Percentiles rank a stretch among this genome's conserved stretches.
Evolutionary conservation across 164 flowering plant genomes (phyloP).

Genomic region (Tetracentron sinense): DNA sequence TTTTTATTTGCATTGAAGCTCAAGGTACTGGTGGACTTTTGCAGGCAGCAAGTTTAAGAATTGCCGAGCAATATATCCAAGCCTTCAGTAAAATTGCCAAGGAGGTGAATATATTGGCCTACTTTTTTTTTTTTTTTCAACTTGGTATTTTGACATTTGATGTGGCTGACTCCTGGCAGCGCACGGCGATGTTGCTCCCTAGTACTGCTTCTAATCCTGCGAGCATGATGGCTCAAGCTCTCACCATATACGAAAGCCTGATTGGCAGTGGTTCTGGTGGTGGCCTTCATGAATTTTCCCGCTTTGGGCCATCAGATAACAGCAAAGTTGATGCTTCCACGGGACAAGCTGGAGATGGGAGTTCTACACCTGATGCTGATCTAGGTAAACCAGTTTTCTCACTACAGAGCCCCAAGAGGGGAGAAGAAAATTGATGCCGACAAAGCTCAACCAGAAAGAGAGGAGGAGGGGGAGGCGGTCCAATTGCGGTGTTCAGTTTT

Average conservation of each 20-base stretch:
- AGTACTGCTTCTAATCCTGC: slow-evolving; percentile 48
- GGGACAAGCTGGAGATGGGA: slow-evolving; percentile 14
- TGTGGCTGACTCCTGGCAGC: slow-evolving; percentile 40
- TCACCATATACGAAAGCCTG: slow-evolving; percentile 58
- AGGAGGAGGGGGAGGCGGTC: no score
- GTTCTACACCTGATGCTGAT: neutral
- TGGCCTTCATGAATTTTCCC: slow-evolving; percentile 5
- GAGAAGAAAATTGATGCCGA: neutral
- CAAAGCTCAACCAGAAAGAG: neutral
- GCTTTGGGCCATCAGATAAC: neutral
- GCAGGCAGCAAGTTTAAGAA: slow-evolving; percentile 86
- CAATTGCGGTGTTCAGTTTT: no score
- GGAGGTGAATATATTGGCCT: slow-evolving; percentile 42
- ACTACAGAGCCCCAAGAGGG: slow-evolving; percentile 36
- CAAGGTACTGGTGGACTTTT: slow-evolving; percentile 13
- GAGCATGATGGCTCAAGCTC: slow-evolving; percentile 62
- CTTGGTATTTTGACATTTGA: no score
- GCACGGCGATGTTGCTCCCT: slow-evolving; percentile 83
- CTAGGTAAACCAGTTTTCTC: slow-evolving; percentile 34
- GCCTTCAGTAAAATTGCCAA: slow-evolving; percentile 84
- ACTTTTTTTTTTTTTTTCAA: no score
- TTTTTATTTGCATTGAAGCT: slow-evolving; percentile 2
- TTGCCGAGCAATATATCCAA: slow-evolving; percentile 80
- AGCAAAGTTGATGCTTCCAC: slow-evolving; percentile 9
- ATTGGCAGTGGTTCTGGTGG: slow-evolving; percentile 26